Base-by-base conservation (phyloP, 768 basidiomycete species). In the Mycena polygramma region DNA sequence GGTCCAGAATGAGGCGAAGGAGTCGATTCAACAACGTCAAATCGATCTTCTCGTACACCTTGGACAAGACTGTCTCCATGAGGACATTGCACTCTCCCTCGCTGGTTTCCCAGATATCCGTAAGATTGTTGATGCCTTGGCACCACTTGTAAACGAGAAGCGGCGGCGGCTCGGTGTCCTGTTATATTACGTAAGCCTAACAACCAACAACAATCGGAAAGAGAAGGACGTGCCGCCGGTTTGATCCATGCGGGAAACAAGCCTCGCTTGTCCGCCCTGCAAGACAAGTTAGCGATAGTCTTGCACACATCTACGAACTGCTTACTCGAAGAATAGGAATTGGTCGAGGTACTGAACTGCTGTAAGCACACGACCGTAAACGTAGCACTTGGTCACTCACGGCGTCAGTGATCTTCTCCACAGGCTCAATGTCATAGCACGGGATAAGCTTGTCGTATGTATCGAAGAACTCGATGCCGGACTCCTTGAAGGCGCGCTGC, bases 181-280 rank as follows among this genome's bases (percentile, higher is more conserved):
- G 62, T 22, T 37, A 62, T 41, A 63, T 20, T 45, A 53, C 36
- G 36, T 75, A 53, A 72, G 69, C 65, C 53, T 20, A 43, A 61
- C 43, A 54, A 41, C 43, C 4, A 37, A 57, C 10, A 24, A 13
- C 10, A 30, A 54, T 7, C 37, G 6, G 9, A 35, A 52, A 53
- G 11, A 45, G 39, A 63, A 55, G 36, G 24, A 78, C 85, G 58
- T 80, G 84, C 88, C 58, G 95, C 94, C 30, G 98, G 98, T 83
- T 99, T 99, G 80, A 99, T 98, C 97, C 98, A 99, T 1, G 96
- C 91, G 14, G 98, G 98, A 92, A 99, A 99, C 26, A 99, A 83
- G 57, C 96, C 95, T 75, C 98, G 93, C 81, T 99, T 99, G 83
- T 99, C 98, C 24, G 96, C 96, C 79, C 87, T 88, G 66, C 17